Conservation (phyloP, 75 land plant genomes). For the Ceratopteris richardii region DNA sequence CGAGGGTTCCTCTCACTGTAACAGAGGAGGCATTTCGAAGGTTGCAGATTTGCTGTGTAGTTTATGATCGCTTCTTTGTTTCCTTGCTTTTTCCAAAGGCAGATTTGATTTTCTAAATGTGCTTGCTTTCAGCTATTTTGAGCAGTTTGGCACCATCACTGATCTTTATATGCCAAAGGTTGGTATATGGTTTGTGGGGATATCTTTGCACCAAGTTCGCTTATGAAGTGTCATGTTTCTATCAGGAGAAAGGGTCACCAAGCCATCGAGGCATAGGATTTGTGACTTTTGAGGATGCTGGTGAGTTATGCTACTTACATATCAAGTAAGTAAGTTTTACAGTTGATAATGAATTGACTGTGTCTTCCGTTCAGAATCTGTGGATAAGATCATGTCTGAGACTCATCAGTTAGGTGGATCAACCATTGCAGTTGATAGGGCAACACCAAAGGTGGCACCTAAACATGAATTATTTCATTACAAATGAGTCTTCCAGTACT, state of each 20-base stretch:
- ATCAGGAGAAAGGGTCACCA: slow-evolving; percentile 70
- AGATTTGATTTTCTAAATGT: no score
- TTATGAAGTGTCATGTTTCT: no score
- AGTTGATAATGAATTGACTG: background rate
- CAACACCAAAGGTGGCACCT: slow-evolving; percentile 82
- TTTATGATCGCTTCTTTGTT: background rate
- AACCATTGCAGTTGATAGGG: slow-evolving; percentile 69
- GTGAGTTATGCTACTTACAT: slow-evolving; percentile 25
- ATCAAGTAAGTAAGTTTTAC: background rate
- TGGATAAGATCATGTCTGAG: slow-evolving; percentile 61
- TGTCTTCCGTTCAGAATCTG: slow-evolving; percentile 38
- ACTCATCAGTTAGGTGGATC: slow-evolving; percentile 70
- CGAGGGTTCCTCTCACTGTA: slow-evolving; percentile 67
- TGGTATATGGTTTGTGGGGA: background rate
- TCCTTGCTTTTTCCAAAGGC: no score
- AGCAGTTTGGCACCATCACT: background rate
- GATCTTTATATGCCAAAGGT: slow-evolving; percentile 99
- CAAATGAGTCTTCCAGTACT: no score
- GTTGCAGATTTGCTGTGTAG: slow-evolving; percentile 7
- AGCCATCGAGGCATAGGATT: slow-evolving; percentile 97
- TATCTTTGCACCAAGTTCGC: no score
- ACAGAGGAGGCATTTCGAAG: slow-evolving; percentile 41
- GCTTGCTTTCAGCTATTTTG: slow-evolving; percentile 44
- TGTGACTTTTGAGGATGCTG: slow-evolving; percentile 82
- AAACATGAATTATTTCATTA: no score